Percentiles rank a stretch among this genome's conserved stretches.
phyloP scores from a whole-genome alignment of 1,139 yeast genomes.

The Taphrina populina region DNA sequence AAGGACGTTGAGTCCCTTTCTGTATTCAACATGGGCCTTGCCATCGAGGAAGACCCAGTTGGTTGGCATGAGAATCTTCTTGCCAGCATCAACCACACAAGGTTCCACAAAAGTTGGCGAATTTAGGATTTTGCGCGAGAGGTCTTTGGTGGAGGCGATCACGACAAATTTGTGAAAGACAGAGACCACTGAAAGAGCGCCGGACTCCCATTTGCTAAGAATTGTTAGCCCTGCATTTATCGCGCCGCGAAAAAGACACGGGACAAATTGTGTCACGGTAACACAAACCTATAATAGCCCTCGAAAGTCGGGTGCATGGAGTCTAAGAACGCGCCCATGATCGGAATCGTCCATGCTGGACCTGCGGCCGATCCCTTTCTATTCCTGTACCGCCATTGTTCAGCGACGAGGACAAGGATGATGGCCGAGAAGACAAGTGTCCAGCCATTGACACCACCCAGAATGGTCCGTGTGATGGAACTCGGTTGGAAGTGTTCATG shows the following conservation, averaged over 20 bases:
- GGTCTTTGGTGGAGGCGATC: conserved; percentile 85
- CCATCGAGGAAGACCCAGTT: conserved; percentile 99
- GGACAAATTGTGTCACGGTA: conserved; percentile 95
- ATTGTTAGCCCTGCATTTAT: too few relatives aligned
- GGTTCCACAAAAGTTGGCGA: conserved; percentile 83
- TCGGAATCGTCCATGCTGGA: conserved; percentile 81
- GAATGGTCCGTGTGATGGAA: conserved; percentile 6
- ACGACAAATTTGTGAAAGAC: conserved; percentile 61
- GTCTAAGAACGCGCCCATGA: conserved; percentile 94
- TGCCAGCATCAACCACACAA: conserved; percentile 95
- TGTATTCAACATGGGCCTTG: conserved; percentile 87
- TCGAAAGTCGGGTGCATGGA: conserved; percentile 95
- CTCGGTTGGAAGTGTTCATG: conserved; percentile 1
- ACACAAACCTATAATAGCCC: conserved; percentile 88
- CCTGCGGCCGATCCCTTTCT: conserved; percentile 89
- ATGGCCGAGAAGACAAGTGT: conserved; percentile 27
- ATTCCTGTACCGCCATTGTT: conserved; percentile 59
- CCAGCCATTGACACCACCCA: conserved; percentile 31
- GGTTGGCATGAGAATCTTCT: conserved; percentile 85
- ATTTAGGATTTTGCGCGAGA: conserved; percentile 82
- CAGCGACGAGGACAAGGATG: conserved; percentile 29
- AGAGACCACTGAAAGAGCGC: conserved; percentile 4
- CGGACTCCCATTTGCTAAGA: conserved; percentile 7
- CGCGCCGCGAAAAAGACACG: too few relatives aligned
- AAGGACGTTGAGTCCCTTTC: conserved; percentile 83